A percentile compares a stretch with the other conserved stretches of the same genome.
phyloP scores from a whole-genome alignment of 2,329 filamentous ascomycete species.

The Paraphoma sp. region DNA sequence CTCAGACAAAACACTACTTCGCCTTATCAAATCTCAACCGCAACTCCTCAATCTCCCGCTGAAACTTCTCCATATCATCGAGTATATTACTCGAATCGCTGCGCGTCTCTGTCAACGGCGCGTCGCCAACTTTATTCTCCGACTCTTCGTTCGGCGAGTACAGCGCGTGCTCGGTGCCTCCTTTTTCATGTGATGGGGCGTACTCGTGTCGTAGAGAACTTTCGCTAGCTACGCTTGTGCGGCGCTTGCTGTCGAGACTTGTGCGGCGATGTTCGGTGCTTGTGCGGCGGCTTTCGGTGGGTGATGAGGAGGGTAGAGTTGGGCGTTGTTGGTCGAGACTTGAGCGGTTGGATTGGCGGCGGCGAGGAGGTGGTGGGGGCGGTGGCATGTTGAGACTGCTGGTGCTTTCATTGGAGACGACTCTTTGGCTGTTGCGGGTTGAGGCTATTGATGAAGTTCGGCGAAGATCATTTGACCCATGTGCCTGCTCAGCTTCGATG shows the following conservation, averaged over 20 bases:
- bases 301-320: constrained; percentile 21
- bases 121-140: constrained; percentile 19
- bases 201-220: constrained; percentile 38
- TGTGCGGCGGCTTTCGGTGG: constrained; percentile 34
- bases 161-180: constrained; percentile 27
- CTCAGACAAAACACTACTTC: constrained; percentile 7
- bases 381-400: constrained; percentile 26
- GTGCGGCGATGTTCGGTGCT: constrained; percentile 35
- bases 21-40: constrained; percentile 34
- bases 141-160: constrained; percentile 38
- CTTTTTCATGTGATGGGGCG: constrained; percentile 21
- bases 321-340: constrained; percentile 42
- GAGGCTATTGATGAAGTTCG: constrained; percentile 39
- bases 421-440: constrained; percentile 27
- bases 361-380: constrained; percentile 42
- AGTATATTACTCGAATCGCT: constrained; percentile 39
- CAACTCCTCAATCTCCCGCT: constrained; percentile 48
- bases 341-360: constrained; percentile 40
- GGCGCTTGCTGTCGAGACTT: constrained; percentile 37
- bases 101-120: constrained; percentile 1
- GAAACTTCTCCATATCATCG: constrained; percentile 49
- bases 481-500: constrained; percentile 30
- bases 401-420: constrained; percentile 36
- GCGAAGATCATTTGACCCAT: constrained; percentile 21
- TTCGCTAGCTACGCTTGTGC: constrained; percentile 43